Conservation (phyloP, 2,329 filamentous ascomycete species). For the Aspergillus sp. region DNA sequence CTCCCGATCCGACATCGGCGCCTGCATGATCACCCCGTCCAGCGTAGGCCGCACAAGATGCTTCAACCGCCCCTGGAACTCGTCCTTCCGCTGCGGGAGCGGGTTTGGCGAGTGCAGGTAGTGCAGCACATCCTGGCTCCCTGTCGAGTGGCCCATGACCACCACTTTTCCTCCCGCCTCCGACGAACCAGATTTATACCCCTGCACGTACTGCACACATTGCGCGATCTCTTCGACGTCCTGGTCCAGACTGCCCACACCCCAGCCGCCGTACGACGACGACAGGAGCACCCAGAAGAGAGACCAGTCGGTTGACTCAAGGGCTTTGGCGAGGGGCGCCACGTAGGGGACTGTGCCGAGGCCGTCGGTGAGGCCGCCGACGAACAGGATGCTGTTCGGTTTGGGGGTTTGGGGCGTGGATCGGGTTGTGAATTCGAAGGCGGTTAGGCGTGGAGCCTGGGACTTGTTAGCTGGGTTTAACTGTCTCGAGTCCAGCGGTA, state of each 20-base stretch:
- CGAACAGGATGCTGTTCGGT: constrained; percentile 47
- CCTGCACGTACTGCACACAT: constrained; percentile 45
- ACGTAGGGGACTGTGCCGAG: constrained; percentile 49
- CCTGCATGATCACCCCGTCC: constrained; percentile 72
- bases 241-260: constrained; percentile 42
- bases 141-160: constrained; percentile 62
- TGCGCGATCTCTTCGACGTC: constrained; percentile 48
- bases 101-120: constrained; percentile 46
- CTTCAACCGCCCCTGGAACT: constrained; percentile 18
- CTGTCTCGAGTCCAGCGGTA: constrained; percentile 1
- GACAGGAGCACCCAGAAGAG: constrained; percentile 45
- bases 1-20: constrained; percentile 70
- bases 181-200: constrained; percentile 19
- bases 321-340: constrained; percentile 39
- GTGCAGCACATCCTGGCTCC: constrained; percentile 60
- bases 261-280: constrained; percentile 50
- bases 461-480: constrained; percentile 1
- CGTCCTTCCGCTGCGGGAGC: constrained; percentile 17
- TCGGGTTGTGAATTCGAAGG: constrained; percentile 33
- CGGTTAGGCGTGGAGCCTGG: constrained; percentile 31
- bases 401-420: constrained; percentile 18
- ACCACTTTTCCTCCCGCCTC: constrained; percentile 45
- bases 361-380: constrained; percentile 53
- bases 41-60: constrained; percentile 45
- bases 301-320: constrained; percentile 45